Percentiles rank a stretch among this genome's conserved stretches.
These are phyloP conservation scores for Parathielavia appendiculata DNA, from an alignment of 495 filamentous ascomycete genomes.

Conservation along the genomic window DNA sequence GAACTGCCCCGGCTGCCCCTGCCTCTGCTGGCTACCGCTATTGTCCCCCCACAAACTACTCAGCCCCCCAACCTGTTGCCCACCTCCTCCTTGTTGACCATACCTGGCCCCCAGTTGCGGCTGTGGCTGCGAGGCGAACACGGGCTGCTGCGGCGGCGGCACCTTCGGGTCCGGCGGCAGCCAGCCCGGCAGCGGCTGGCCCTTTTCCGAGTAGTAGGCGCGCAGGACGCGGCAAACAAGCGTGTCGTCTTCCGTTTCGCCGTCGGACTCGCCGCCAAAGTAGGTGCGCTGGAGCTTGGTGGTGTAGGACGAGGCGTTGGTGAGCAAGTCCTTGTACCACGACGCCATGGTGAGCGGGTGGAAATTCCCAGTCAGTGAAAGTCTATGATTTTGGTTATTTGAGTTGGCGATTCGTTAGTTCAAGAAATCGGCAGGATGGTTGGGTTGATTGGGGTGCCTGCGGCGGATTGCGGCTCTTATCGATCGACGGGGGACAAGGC, in stretches of 20 bases:
- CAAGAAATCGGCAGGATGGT: too few relatives aligned
- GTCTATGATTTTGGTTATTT: not conserved
- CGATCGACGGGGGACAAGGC: too few relatives aligned
- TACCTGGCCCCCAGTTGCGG: constrained; percentile 43
- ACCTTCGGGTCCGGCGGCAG: constrained; percentile 81
- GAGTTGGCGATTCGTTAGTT: not conserved
- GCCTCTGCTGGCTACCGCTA: constrained; percentile 38
- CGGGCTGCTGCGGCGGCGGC: constrained; percentile 47
- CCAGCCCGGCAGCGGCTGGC: constrained; percentile 77
- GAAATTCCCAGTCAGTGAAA: not conserved
- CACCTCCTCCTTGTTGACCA: constrained; percentile 43
- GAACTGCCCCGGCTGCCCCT: constrained; percentile 32
- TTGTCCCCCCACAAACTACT: constrained; percentile 92
- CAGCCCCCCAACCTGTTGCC: constrained; percentile 30
- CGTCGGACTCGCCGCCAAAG: constrained; percentile 73
- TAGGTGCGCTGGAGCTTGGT: constrained; percentile 74
- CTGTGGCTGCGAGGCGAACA: constrained; percentile 45
- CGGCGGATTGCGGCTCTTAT: too few relatives aligned
- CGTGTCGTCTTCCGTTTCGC: constrained; percentile 90
- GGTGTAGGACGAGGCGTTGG: constrained; percentile 72
- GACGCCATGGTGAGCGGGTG: constrained; percentile 55
- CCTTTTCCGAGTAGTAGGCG: constrained; percentile 88
- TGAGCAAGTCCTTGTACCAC: constrained; percentile 74
- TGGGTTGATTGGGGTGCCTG: too few relatives aligned
- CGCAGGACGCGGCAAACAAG: constrained; percentile 94